A percentile compares a stretch with the other conserved stretches of the same genome.
Evolutionary conservation across 2,329 filamentous ascomycete genomes (phyloP).

Genomic region (Sporothrix pallida): DNA sequence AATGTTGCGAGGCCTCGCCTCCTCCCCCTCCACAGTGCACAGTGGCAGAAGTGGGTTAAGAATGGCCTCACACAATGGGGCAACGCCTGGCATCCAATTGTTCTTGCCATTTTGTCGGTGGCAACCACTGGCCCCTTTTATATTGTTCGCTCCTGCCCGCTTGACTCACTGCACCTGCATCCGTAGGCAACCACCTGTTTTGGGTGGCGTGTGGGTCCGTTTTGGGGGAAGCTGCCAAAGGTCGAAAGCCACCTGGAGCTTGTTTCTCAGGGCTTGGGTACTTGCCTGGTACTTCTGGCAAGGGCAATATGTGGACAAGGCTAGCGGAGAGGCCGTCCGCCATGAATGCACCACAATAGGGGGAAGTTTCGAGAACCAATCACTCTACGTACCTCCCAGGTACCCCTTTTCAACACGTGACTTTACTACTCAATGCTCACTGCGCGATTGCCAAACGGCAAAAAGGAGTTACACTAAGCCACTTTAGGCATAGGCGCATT

Average conservation of each 20-base stretch:
- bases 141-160: slow-evolving; percentile 20
- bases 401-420: slow-evolving; percentile 30
- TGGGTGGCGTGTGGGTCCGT: slow-evolving; percentile 24
- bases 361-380: slow-evolving; percentile 29
- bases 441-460: slow-evolving; percentile 9
- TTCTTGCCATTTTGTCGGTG: slow-evolving; percentile 12
- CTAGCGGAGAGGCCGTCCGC: background rate
- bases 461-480: slow-evolving; percentile 41
- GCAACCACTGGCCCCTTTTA: slow-evolving; percentile 19
- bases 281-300: slow-evolving; percentile 21
- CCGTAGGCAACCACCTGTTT: slow-evolving; percentile 26
- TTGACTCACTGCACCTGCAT: slow-evolving; percentile 24
- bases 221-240: slow-evolving; percentile 13
- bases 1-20: background rate
- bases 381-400: slow-evolving; percentile 21
- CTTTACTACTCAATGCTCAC: background rate
- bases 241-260: background rate
- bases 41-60: background rate
- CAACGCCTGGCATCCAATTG: slow-evolving; percentile 21
- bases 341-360: slow-evolving; percentile 1
- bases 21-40: background rate
- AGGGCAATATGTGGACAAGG: background rate
- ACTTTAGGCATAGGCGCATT: slow-evolving; percentile 45
- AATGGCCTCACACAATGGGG: background rate
- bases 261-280: background rate